Percentiles rank a stretch among this genome's conserved stretches.
phyloP scores from a whole-genome alignment of 1,284 basidiomycete species.

The Cutaneotrichosporon arboriforme region DNA sequence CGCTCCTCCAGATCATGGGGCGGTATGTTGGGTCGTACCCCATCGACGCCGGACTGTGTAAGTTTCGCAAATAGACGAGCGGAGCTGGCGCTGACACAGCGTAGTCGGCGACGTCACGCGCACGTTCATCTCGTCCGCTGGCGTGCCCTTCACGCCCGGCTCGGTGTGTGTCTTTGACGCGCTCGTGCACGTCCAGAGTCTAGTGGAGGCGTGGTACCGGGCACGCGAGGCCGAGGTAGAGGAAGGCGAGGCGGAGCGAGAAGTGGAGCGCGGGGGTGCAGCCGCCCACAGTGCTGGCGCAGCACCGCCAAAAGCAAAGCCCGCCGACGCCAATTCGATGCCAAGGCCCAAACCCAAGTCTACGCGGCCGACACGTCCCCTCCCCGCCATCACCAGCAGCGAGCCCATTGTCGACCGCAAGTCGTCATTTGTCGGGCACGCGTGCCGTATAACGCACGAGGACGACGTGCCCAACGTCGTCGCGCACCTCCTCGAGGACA shows the following conservation, averaged over 20 bases:
- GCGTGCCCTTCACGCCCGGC: conserved; percentile 67
- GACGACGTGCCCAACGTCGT: conserved; percentile 70
- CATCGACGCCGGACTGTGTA: conserved; percentile 43
- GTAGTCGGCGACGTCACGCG: conserved; percentile 67
- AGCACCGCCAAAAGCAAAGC: not conserved
- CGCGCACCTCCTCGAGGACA: conserved; percentile 64
- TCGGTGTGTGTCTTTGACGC: conserved; percentile 83
- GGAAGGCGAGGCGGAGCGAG: conserved; percentile 57
- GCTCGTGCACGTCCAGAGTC: conserved; percentile 66
- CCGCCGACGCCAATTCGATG: not conserved
- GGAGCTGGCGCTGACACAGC: not conserved
- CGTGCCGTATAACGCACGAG: conserved; percentile 70
- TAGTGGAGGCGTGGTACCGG: conserved; percentile 65
- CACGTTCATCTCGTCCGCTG: conserved; percentile 71
- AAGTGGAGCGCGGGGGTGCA: conserved; percentile 50
- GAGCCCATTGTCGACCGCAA: conserved; percentile 77
- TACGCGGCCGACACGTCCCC: not conserved
- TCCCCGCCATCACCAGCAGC: conserved; percentile 56
- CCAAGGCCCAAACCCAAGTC: not conserved
- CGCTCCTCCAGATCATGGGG: conserved; percentile 78
- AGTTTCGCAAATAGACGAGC: conserved; percentile 17
- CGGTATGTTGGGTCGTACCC: conserved; percentile 69
- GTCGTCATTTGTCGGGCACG: conserved; percentile 74
- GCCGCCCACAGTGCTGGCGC: not conserved
- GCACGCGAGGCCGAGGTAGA: conserved; percentile 57